phyloP scores from a whole-genome alignment of 768 basidiomycete genomes.

The Serpula lacrymans region DNA sequence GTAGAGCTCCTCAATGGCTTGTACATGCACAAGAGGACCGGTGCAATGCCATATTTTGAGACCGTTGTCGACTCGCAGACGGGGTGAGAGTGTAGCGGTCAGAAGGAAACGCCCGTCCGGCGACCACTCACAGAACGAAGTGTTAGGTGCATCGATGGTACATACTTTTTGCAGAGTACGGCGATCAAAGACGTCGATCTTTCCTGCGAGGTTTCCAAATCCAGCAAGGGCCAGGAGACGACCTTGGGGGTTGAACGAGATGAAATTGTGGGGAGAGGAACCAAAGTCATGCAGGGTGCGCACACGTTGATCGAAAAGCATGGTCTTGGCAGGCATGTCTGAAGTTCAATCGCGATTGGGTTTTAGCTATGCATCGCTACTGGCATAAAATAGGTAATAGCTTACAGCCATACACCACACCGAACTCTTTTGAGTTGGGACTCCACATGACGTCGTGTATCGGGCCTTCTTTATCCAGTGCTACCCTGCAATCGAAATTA shows the following conservation, averaged over 20 bases:
- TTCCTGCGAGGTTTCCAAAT: slow-evolving; percentile 95
- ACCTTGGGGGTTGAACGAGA: slow-evolving; percentile 93
- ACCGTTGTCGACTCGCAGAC: slow-evolving; percentile 95
- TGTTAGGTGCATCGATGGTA: slow-evolving; percentile 85
- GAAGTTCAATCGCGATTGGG: slow-evolving; percentile 3
- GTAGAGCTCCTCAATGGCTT: slow-evolving; percentile 84
- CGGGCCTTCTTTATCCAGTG: slow-evolving; percentile 92
- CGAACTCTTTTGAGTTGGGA: slow-evolving; percentile 95
- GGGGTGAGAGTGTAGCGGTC: slow-evolving; percentile 93
- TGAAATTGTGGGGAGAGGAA: slow-evolving; percentile 83
- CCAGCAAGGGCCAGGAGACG: slow-evolving; percentile 87
- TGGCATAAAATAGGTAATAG: slow-evolving; percentile 12
- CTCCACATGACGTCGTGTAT: slow-evolving; percentile 97
- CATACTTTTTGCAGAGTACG: slow-evolving; percentile 78
- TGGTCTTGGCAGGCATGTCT: slow-evolving; percentile 96
- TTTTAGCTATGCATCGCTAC: not conserved
- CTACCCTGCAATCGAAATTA: slow-evolving; percentile 88
- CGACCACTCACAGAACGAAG: slow-evolving; percentile 93
- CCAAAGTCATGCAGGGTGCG: slow-evolving; percentile 90
- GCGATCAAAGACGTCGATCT: slow-evolving; percentile 89
- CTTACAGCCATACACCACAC: slow-evolving; percentile 95
- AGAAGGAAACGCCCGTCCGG: slow-evolving; percentile 90
- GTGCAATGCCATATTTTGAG: slow-evolving; percentile 95
- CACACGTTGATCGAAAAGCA: slow-evolving; percentile 89
- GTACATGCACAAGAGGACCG: slow-evolving; percentile 82